Evolutionary conservation across 345 rosid species (phyloP).

Genomic region (Erucastrum elatum): DNA sequence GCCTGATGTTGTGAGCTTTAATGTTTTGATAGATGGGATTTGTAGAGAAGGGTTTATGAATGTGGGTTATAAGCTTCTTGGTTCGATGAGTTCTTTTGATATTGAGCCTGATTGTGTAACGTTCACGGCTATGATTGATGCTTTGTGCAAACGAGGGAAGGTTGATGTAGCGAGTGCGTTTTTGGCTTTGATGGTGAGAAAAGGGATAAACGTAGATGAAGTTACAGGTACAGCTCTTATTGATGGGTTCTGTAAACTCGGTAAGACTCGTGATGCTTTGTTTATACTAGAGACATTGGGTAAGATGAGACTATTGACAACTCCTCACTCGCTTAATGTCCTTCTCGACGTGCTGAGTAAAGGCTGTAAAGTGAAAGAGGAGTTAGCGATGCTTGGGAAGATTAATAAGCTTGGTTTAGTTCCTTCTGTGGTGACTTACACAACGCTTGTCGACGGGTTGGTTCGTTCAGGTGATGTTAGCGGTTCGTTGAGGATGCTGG

Average conservation of each 20-base stretch:
- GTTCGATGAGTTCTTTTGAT: constrained; percentile 37
- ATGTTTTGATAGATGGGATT: constrained; percentile 49
- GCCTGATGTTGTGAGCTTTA: constrained; percentile 45
- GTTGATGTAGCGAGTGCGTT: not conserved
- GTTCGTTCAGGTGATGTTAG: not conserved
- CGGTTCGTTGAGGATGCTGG: not conserved
- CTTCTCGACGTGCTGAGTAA: not conserved
- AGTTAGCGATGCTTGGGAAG: not conserved
- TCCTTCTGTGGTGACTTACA: not conserved
- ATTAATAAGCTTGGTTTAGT: not conserved
- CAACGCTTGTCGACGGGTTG: not conserved
- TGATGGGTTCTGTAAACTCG: not conserved
- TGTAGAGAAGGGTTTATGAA: constrained; percentile 48
- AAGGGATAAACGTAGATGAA: not conserved
- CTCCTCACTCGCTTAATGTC: not conserved
- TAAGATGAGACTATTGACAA: not conserved
- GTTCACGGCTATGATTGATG: not conserved
- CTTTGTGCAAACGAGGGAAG: not conserved
- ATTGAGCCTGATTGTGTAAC: not conserved
- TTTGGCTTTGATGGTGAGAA: not conserved
- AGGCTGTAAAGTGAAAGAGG: not conserved
- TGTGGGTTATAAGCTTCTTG: constrained; percentile 42
- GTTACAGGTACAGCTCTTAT: not conserved
- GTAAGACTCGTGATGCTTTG: not conserved
- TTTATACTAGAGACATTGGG: not conserved